Evolutionary conservation across 805 yeast species (phyloP), one percentile per base, ranked within the genome.

Genomic region (Candida manassasensis): DNA sequence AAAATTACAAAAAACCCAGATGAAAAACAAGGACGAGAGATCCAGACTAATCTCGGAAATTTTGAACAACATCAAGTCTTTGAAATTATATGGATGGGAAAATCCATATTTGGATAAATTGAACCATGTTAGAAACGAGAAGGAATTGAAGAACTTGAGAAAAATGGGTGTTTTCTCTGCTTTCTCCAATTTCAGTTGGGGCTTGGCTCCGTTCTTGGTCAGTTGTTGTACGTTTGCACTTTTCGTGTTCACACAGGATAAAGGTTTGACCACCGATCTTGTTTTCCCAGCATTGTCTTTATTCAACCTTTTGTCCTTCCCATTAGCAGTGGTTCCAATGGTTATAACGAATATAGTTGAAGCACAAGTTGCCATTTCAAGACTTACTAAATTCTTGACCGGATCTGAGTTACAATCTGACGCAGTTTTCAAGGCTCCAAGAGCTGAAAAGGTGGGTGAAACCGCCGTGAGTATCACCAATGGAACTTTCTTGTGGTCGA

Each of bases 71-170:
- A 86, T 93, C 57, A 90, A 88, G 63, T 86, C 96, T 9, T 69
- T 93, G 55, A 93, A 93, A 57, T 71, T 94, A 33, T 93, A 93
- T 53, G 95, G 94, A 2, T 93, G 99, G 99, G 99, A 93, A 62
- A 64, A 57, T 21, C 95, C 97, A 3, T 88, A 86, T 55, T 75
- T 77, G 51, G 73, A 70, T 19, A 83, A 82, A 48, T 69, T 94
- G 39, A 76, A 77, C 44, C 64, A 79, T 50, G 95, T 90, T 15
- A 82, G 99, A 72, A 87, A 90, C 53, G 85, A 85, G 30, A 80
- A 81, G 49, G 96, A 89, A 60, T 73, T 89, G 57, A 70, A 70
- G 19, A 89, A 84, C 47, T 71, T 93, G 59, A 77, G 72, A 46
- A 77, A 67, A 47, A 81, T 87, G 67, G 89, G 94, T 47, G 56